Evolutionary conservation across 2,329 filamentous ascomycete species (phyloP).

Genomic region (Paecilomyces sp.): DNA sequence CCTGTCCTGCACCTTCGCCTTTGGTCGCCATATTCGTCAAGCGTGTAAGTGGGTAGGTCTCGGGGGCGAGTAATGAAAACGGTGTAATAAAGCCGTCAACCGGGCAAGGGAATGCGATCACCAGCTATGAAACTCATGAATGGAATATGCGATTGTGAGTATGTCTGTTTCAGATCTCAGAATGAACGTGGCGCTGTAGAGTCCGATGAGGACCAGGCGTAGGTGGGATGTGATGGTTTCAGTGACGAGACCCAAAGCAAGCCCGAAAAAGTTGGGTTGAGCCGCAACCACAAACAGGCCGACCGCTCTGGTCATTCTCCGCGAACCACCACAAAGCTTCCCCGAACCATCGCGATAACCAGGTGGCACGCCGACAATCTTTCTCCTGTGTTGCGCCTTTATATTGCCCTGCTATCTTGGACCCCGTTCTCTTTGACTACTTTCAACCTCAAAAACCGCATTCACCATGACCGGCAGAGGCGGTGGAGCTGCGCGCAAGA

Average conservation of each 20-base stretch:
- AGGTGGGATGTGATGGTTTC: conserved; percentile 18
- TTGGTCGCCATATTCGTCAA: conserved; percentile 58
- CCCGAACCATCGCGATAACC: conserved; percentile 1
- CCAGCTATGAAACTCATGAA: conserved; percentile 4
- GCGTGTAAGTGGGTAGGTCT: conserved; percentile 17
- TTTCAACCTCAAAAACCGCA: conserved; percentile 1
- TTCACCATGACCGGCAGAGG: conserved; percentile 47
- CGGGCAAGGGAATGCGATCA: conserved; percentile 17
- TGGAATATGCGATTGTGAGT: neutral
- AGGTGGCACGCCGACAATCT: neutral
- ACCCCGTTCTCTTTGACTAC: neutral
- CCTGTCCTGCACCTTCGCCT: conserved; percentile 54
- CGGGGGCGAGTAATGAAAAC: conserved; percentile 7
- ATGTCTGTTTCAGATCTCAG: neutral
- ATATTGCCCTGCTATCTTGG: neutral
- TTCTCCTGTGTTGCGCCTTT: neutral
- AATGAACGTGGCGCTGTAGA: conserved; percentile 4
- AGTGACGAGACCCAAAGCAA: conserved; percentile 9
- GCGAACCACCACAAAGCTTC: neutral
- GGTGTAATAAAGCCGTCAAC: conserved; percentile 8
- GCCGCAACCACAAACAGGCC: conserved; percentile 13
- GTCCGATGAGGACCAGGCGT: conserved; percentile 4
- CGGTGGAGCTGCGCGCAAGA: conserved; percentile 53
- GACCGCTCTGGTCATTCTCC: neutral
- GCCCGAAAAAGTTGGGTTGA: conserved; percentile 22